These are phyloP conservation scores for Aegilops tauschii DNA, from an alignment of 176 grass and related monocot species.

Conservation along the genomic window DNA sequence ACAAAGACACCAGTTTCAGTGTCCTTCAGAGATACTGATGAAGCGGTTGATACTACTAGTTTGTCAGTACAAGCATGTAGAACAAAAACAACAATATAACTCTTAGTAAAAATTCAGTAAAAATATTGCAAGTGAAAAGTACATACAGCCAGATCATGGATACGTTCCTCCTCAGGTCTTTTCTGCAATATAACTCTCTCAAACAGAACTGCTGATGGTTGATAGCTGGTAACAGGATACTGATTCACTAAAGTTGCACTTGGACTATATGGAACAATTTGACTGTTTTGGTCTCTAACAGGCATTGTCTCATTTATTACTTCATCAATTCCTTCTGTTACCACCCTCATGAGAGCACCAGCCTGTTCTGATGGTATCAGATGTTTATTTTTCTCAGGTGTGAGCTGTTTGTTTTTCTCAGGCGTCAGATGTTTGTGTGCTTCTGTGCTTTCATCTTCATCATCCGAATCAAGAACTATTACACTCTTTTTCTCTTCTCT, in stretches of 20 bases:
- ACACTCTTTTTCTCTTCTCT: constrained; percentile 33
- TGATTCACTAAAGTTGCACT: constrained; percentile 26
- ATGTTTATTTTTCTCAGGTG: constrained; percentile 20
- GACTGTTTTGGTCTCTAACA: constrained; percentile 31
- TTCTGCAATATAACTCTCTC: constrained; percentile 74
- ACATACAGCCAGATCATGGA: constrained; percentile 68
- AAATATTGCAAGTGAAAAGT: constrained; percentile 9
- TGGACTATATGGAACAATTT: constrained; percentile 56
- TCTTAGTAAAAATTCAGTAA: not conserved
- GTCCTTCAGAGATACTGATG: not conserved
- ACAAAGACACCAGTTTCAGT: not conserved
- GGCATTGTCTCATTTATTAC: constrained; percentile 34
- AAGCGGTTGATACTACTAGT: not conserved
- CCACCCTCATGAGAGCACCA: constrained; percentile 26
- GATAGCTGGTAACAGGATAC: constrained; percentile 46
- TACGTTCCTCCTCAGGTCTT: constrained; percentile 53
- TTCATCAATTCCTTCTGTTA: constrained; percentile 10
- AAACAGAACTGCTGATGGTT: constrained; percentile 61
- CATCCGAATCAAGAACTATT: constrained; percentile 88
- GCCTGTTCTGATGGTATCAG: constrained; percentile 14
- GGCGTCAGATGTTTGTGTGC: not conserved
- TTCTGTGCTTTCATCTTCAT: constrained; percentile 56
- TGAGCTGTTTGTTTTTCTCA: constrained; percentile 14
- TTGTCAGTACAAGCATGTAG: not conserved
- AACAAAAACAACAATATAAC: constrained; percentile 5